Conservation (phyloP, 2,329 filamentous ascomycete genomes). For the Neofusicoccum laricinum region DNA sequence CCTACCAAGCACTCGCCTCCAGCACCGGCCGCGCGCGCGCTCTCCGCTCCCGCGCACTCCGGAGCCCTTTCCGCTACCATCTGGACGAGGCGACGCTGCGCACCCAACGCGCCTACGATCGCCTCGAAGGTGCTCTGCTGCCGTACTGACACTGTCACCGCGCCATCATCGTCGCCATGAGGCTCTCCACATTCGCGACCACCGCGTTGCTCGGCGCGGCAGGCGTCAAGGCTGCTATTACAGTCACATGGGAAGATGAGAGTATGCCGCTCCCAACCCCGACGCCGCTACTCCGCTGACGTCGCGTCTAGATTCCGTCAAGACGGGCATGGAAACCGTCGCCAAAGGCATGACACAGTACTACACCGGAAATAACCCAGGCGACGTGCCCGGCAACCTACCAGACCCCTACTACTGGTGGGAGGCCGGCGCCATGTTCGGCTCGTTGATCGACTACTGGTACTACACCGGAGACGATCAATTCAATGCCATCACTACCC, state of each 20-base stretch:
- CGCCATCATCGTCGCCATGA: conserved; percentile 25
- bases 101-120: background rate
- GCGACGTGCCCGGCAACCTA: conserved; percentile 46
- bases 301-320: conserved; percentile 7
- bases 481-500: conserved; percentile 37
- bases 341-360: conserved; percentile 15
- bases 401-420: conserved; percentile 45
- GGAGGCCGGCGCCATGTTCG: conserved; percentile 42
- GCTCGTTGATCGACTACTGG: conserved; percentile 41
- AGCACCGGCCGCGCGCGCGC: background rate
- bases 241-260: conserved; percentile 20
- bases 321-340: conserved; percentile 6
- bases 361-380: conserved; percentile 14
- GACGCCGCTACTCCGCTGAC: background rate
- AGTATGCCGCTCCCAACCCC: background rate
- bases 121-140: background rate
- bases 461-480: conserved; percentile 40
- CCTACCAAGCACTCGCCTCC: conserved; percentile 1
- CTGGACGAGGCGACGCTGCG: background rate
- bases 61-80: background rate
- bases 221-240: conserved; percentile 28
- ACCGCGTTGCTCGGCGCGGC: conserved; percentile 32
- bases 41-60: background rate
- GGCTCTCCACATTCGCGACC: conserved; percentile 31
- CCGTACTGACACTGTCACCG: background rate